Base-by-base conservation (phyloP, 345 rosid species). In the Cardiospermum halicacabum region DNA sequence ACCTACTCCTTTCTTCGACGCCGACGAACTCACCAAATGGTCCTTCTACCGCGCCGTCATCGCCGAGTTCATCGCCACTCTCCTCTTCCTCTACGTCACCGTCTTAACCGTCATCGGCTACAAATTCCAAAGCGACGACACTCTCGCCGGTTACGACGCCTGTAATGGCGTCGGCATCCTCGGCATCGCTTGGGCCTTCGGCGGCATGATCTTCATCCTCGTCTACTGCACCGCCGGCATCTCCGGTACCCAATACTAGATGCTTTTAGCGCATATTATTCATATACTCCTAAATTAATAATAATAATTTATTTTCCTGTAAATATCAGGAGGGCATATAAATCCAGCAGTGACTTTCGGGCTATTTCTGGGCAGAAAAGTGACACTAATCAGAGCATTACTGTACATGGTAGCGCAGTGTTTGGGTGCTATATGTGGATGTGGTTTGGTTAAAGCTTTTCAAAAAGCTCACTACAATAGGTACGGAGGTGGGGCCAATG, bases 151-250 rank as follows among this genome's bases (percentile, higher is more conserved):
- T n/a, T 37, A 60, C 16, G 82, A 66, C 3, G 76, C 68, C 0
- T 91, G 97, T 26, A 85, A 88, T 1, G 93, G 97, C 5, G 97
- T 91, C 3, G 97, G 97, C 6, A 75, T 85, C 61, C 88, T 91
- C 12, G 97, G 97, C 22, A 91, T 91, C 30, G 96, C 97, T 34
- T 88, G 96, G 97, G 93, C 97, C 56, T 89, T 91, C 1, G 97
- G 97, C 62, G 97, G 97, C 82, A 91, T 91, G 96, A 91, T 91
- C 69, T 91, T 91, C 55, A 76, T 91, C 54, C 97, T 91, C 45
- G 96, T 91, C 70, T 91, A 91, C 82, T 91, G 96, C 81, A 89
- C 96, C 4, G 94, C 96, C 5, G 97, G 96, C 66, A 81, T 89
- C 71, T 91, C 96, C 36, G 96, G 97, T 91, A 21, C 53, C 82